Base-by-base conservation (phyloP, 2,329 filamentous ascomycete genomes). In the Rosellinia necatrix region DNA sequence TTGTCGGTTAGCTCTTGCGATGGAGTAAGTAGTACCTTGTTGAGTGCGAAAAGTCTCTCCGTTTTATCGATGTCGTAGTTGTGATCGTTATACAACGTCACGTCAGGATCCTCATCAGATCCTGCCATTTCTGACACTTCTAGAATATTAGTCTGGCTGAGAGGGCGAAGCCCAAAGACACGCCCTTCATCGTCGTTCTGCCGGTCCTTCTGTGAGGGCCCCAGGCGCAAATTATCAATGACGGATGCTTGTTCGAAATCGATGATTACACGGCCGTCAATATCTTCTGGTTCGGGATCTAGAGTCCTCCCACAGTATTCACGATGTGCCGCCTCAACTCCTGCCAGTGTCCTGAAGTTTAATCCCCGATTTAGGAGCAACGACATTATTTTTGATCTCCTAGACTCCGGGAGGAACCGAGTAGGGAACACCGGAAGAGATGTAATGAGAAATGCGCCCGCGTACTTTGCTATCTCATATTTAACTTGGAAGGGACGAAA, bases 251-350 rank as follows among this genome's bases (percentile, higher is more conserved):
- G 60, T 10, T 64, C 59, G 30, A 69, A 69, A 25, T 70, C 67
- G 24, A 68, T 51, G 13, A 70, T 60, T 0, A 70, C 63, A 41
- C 68, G 64, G 19, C 68, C 66, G 25, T 69, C 67, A 10, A 68
- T 59, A 4, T 70, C 65, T n/a, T 69, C 67, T 3, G 57, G 46
- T 8, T 55, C 47, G 13, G 63, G 63, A 8, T 65, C 64, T 1
- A 60, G 41, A 1, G 24, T 48, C 43, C 46, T 52, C n/a, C 51
- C 56, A 15, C 42, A 17, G 19, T 55, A 59, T 41, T 59, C 56
- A 12, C 56, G 56, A n/a, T 59, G 56, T 12, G 56, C 56, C 13
- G 47, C 47, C 19, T 59, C 52, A 4, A 54, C 56, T 12, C 25
- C 29, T 0, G 52, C 34, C 4, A 60, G 55, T 13, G 43, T 30